A percentile compares a stretch with the other conserved stretches of the same genome.
phyloP scores from a whole-genome alignment of 345 rosid species.

The Aethionema arabicum region DNA sequence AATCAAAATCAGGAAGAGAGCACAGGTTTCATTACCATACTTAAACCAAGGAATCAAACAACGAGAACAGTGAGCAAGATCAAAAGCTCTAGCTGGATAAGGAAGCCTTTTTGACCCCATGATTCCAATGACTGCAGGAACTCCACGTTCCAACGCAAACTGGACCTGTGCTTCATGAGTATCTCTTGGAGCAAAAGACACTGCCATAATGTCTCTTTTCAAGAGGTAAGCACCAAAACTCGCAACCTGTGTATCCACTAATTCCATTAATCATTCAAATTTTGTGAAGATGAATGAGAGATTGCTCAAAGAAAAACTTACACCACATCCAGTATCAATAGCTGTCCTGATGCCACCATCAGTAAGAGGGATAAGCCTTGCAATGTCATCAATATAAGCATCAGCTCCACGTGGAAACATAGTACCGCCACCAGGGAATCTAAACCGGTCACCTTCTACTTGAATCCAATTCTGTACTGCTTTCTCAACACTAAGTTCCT shows the following conservation, averaged over 20 bases:
- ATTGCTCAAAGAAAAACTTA: constrained; percentile 38
- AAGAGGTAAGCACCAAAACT: constrained; percentile 95
- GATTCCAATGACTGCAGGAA: constrained; percentile 89
- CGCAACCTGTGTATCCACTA: constrained; percentile 56
- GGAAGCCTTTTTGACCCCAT: constrained; percentile 88
- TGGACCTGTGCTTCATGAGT: constrained; percentile 98
- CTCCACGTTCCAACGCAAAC: constrained; percentile 96
- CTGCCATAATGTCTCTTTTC: constrained; percentile 67
- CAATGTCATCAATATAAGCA: constrained; percentile 85
- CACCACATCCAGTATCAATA: constrained; percentile 96
- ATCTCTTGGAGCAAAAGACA: constrained; percentile 97
- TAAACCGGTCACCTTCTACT: constrained; percentile 80
- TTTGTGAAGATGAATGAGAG: background rate
- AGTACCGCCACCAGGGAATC: constrained; percentile 99
- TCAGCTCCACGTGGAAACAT: constrained; percentile 96
- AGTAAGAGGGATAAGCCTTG: constrained; percentile 68
- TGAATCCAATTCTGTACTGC: constrained; percentile 99
- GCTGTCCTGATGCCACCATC: constrained; percentile 82
- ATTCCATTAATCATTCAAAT: background rate
- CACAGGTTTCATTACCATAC: constrained; percentile 42
- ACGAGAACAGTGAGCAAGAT: constrained; percentile 97
- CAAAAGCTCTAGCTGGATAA: constrained; percentile 93
- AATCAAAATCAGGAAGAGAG: background rate
- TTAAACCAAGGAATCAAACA: constrained; percentile 88
- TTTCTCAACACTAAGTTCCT: constrained; percentile 91